These are phyloP conservation scores for Harrya chromipes DNA, from an alignment of 768 basidiomycete species.

Conservation along the genomic window DNA sequence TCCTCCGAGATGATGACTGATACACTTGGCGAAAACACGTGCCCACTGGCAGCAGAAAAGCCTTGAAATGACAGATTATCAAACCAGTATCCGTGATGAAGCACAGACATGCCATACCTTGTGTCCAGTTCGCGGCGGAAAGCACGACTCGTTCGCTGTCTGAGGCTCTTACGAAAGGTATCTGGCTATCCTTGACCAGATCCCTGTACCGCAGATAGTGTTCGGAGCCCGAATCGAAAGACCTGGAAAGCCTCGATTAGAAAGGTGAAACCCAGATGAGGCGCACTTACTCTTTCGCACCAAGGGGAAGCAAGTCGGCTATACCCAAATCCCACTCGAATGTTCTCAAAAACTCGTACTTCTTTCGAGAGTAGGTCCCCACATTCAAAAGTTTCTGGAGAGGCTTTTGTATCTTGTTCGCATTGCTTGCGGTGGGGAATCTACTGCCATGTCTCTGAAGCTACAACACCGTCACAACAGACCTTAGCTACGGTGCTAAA, in stretches of 20 bases:
- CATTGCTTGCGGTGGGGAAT: slow-evolving; percentile 58
- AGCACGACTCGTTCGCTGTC: slow-evolving; percentile 57
- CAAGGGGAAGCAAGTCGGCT: slow-evolving; percentile 63
- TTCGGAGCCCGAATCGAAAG: slow-evolving; percentile 49
- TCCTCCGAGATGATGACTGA: slow-evolving; percentile 52
- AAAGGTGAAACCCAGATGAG: background rate
- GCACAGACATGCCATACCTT: slow-evolving; percentile 37
- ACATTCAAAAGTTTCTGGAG: slow-evolving; percentile 54
- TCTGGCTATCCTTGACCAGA: slow-evolving; percentile 40
- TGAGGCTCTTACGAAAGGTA: slow-evolving; percentile 55
- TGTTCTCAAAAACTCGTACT: slow-evolving; percentile 53
- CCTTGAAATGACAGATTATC: slow-evolving; percentile 38
- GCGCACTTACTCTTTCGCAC: slow-evolving; percentile 56
- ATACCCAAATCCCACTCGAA: slow-evolving; percentile 58
- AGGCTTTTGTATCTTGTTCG: slow-evolving; percentile 41
- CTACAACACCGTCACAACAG: slow-evolving; percentile 35
- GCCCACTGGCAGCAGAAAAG: slow-evolving; percentile 52
- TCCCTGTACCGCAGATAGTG: slow-evolving; percentile 53
- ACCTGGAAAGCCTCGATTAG: slow-evolving; percentile 29
- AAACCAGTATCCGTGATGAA: background rate
- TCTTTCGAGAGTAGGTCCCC: slow-evolving; percentile 40
- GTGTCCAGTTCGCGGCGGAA: slow-evolving; percentile 68
- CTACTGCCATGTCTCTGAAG: slow-evolving; percentile 81
- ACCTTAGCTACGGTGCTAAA: no score
- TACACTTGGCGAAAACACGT: slow-evolving; percentile 44